A percentile compares a stretch with the other conserved stretches of the same genome.
These are phyloP conservation scores for Monilinia vaccinii-corymbosi DNA, from an alignment of 2,329 filamentous ascomycete species.

Conservation along the genomic window DNA sequence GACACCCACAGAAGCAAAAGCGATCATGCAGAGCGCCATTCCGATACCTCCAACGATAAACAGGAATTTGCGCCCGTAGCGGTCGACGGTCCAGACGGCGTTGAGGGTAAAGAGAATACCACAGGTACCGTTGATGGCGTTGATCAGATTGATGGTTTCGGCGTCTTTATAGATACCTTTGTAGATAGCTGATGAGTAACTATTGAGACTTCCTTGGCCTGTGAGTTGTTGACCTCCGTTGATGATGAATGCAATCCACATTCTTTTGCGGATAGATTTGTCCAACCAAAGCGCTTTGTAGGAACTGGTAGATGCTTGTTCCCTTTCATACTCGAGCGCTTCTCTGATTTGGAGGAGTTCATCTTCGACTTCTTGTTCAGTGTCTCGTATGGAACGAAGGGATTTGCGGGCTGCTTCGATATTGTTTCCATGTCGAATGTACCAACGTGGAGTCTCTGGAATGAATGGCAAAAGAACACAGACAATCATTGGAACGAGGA, in stretches of 20 bases:
- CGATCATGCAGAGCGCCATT: constrained; percentile 63
- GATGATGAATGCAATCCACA: constrained; percentile 55
- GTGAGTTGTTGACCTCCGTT: constrained; percentile 46
- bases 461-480: constrained; percentile 54
- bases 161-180: constrained; percentile 55
- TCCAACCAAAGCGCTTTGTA: constrained; percentile 64
- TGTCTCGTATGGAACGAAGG: constrained; percentile 51
- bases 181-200: constrained; percentile 66
- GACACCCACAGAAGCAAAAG: constrained; percentile 48
- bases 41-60: constrained; percentile 59
- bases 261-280: constrained; percentile 55
- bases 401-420: constrained; percentile 37
- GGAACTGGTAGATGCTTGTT: constrained; percentile 48
- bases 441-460: constrained; percentile 62
- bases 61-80: constrained; percentile 61
- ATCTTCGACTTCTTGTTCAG: constrained; percentile 50
- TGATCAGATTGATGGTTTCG: constrained; percentile 60
- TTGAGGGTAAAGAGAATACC: constrained; percentile 66
- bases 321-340: constrained; percentile 63
- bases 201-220: constrained; percentile 53
- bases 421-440: constrained; percentile 48
- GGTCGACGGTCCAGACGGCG: constrained; percentile 63
- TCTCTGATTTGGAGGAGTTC: constrained; percentile 57
- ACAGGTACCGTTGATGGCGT: constrained; percentile 64
- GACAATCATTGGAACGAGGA: constrained; percentile 57